Percentiles rank a stretch among this genome's conserved stretches.
These are phyloP conservation scores for Trichomonas vaginalis DNA, from an alignment of 208 protist species.

Conservation along the genomic window DNA sequence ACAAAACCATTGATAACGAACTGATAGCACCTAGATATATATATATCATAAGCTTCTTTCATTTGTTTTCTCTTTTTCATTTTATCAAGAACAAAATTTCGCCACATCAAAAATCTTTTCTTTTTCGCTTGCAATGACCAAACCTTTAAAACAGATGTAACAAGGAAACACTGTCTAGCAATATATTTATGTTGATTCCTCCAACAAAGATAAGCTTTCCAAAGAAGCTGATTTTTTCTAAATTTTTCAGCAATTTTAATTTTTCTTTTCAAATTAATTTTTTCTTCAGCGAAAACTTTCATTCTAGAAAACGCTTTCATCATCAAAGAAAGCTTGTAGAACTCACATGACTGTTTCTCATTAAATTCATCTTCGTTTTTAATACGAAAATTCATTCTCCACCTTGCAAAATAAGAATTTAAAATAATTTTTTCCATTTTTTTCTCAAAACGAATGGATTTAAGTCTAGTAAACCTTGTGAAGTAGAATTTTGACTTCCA, in stretches of 20 bases:
- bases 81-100: not conserved
- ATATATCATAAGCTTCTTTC: not conserved
- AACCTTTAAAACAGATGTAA: not conserved
- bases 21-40: not conserved
- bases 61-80: not conserved
- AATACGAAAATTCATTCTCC: not conserved
- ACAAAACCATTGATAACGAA: not conserved
- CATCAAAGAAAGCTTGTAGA: not conserved
- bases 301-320: not conserved
- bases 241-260: not conserved
- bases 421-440: not conserved
- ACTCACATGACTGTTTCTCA: not conserved
- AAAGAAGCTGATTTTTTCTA: not conserved
- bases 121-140: not conserved
- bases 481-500: not conserved
- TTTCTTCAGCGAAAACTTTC: not conserved
- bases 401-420: not conserved
- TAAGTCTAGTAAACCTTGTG: not conserved
- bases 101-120: not conserved
- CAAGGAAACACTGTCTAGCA: not conserved
- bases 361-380: not conserved
- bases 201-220: not conserved
- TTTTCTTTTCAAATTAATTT: not conserved
- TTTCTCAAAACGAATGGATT: not conserved
- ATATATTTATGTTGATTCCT: not conserved